Percentiles rank a stretch among this genome's conserved stretches.
Evolutionary conservation across 805 yeast species (phyloP).

Genomic region (Pichia pseudocactophila): DNA sequence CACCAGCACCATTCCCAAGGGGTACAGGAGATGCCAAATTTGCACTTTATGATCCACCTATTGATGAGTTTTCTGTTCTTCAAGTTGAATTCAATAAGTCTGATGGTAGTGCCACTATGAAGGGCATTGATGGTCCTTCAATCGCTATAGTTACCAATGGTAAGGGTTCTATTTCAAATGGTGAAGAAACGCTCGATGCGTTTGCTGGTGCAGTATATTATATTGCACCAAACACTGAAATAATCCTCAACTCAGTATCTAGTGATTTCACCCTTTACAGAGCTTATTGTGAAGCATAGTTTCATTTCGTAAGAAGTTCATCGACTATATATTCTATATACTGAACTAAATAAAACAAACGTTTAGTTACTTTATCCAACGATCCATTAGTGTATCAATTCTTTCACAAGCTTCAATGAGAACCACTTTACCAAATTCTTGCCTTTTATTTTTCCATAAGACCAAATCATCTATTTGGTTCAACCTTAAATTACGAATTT

Average conservation of each 20-base stretch:
- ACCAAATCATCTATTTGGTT: slow-evolving; percentile 56
- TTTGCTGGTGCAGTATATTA: slow-evolving; percentile 75
- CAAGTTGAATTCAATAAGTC: slow-evolving; percentile 54
- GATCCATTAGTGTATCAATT: slow-evolving; percentile 46
- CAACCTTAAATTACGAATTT: slow-evolving; percentile 57
- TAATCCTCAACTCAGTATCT: slow-evolving; percentile 45
- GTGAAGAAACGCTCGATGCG: slow-evolving; percentile 36
- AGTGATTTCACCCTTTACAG: slow-evolving; percentile 69
- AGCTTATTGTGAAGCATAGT: slow-evolving; percentile 72
- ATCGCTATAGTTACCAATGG: slow-evolving; percentile 81
- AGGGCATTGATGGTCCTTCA: slow-evolving; percentile 76
- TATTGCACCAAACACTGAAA: slow-evolving; percentile 66
- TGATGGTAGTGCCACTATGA: slow-evolving; percentile 45
- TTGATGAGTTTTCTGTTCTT: slow-evolving; percentile 91
- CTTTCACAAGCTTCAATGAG: slow-evolving; percentile 74
- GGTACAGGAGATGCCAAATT: slow-evolving; percentile 60
- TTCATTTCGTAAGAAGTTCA: background rate
- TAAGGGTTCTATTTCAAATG: slow-evolving; percentile 44
- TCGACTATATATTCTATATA: background rate
- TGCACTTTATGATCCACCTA: slow-evolving; percentile 85
- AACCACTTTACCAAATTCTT: slow-evolving; percentile 34
- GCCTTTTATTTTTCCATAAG: slow-evolving; percentile 51
- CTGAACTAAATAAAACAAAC: slow-evolving; percentile 6
- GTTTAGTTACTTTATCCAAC: slow-evolving; percentile 6
- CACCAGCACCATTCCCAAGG: slow-evolving; percentile 48